Base-by-base conservation (phyloP, 1,284 basidiomycete species). In the Termitomyces sp. region DNA sequence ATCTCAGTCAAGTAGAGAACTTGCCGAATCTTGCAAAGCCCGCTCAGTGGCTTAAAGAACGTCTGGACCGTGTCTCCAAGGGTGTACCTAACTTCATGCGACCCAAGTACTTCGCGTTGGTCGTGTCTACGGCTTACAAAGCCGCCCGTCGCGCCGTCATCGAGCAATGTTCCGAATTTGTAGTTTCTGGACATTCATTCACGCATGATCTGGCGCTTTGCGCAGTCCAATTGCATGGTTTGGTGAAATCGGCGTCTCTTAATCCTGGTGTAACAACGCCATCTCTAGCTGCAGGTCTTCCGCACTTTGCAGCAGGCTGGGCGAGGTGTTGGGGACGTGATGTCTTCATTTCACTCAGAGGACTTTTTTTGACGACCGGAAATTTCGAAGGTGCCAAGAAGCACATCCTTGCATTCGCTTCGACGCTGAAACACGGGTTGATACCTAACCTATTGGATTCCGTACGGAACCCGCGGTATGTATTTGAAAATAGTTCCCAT, bases 321-420 rank as follows among this genome's bases (percentile, higher is more conserved):
- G 93, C 93, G 13, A 80, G 94, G 46, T 94, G 91, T 66, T 98
- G 95, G 95, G 94, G 95, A n/a, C 83, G 94, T 38, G 94, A 98
- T 69, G 92, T 96, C 1, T 95, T 95, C 73, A 96, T 97, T 68
- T 95, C 93, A 0, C 74, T 96, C 12, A 85, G 93, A 58, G 94
- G 94, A 2, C 75, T 98, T 45, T 96, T 97, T 75, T 73, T 98
- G 61, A 90, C 92, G 1, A 97, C 94, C 0, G 94, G 95, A 13
- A 90, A 94, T 65, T 95, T 86, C 67, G 81, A 81, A 13, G 90
- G 83, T 5, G 94, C 95, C 0, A 88, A 83, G 67, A 82, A 80
- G 59, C 94, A 98, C 67, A 95, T 98, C 55, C 72, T 96, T 47
- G 86, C 94, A 0, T 95, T 96, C 64, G 88, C 90, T 9, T 92